Conservation (phyloP, 2,329 filamentous ascomycete genomes). For the Stagonosporopsis cucurbitacearum region DNA sequence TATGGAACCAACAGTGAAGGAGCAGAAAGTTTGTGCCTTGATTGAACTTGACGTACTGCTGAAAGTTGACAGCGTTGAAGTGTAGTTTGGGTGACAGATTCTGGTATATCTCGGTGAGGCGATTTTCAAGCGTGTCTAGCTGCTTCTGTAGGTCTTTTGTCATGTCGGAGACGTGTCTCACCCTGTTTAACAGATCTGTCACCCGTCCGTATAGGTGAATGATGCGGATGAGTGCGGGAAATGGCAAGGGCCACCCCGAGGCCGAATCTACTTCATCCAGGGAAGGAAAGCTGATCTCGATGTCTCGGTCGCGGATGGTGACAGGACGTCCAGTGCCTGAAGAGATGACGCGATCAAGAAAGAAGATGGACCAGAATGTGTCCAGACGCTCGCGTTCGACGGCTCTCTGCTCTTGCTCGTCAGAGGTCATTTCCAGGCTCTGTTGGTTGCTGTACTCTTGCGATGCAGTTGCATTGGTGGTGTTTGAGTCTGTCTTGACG, state of each 20-base stretch:
- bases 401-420: constrained; percentile 63
- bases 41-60: constrained; percentile 78
- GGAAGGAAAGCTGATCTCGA: constrained; percentile 75
- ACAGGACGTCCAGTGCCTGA: constrained; percentile 85
- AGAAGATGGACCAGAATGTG: constrained; percentile 89
- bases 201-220: constrained; percentile 86
- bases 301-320: constrained; percentile 82
- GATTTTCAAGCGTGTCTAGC: constrained; percentile 78
- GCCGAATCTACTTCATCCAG: constrained; percentile 59
- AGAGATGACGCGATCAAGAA: constrained; percentile 85
- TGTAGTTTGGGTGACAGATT: constrained; percentile 75
- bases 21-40: constrained; percentile 88
- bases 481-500: constrained; percentile 51
- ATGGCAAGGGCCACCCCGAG: constrained; percentile 76
- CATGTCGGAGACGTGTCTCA: constrained; percentile 75
- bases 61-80: constrained; percentile 87
- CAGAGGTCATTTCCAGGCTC: constrained; percentile 45
- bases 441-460: constrained; percentile 59
- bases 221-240: constrained; percentile 80
- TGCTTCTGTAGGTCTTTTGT: constrained; percentile 75
- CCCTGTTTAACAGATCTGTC: constrained; percentile 83
- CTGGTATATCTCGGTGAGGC: constrained; percentile 77
- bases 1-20: constrained; percentile 88
- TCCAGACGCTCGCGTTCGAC: constrained; percentile 83
- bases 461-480: constrained; percentile 57